Base-by-base conservation (phyloP, 306 rosid species). In the Glycyrrhiza uralensis region DNA sequence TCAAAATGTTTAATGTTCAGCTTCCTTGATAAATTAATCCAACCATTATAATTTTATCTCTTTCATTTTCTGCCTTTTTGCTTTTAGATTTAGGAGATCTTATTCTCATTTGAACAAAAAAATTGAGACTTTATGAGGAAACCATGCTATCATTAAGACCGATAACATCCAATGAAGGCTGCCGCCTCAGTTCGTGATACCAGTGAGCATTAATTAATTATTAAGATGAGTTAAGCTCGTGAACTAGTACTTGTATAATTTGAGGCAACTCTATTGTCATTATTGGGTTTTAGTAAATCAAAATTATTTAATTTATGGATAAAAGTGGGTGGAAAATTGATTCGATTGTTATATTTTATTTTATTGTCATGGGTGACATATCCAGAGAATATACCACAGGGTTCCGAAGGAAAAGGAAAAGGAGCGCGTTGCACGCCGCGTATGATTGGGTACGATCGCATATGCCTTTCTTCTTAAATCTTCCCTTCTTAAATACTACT, bases 381-480 rank as follows among this genome's bases (percentile, higher is more conserved):
- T 80, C 33, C 57, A 45, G 8, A 60, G 84, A 74, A 80, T 80
- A 80, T 74, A 50, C 84, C 80, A 52, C 12, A 38, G 0, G 41
- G 26, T 45, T 62, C 41, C 24, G 44, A 51, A 39, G 41, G 38
- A 26, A 18, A 59, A n/a, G 30, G 80, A 60, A 74, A 2, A 17
- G 14, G 28, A 80, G 49, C 56, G 68, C 36, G 59, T 73, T 46
- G 28, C 71, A 66, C 71, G 52, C 41, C 71, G 79, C 62, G 76
- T 76, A 30, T 18, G 78, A 69, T 69, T 52, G 2, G 66, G 35
- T 35, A 20, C n/a, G 4, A 46, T 33, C 39, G 13, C 5, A 2
- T 5, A 1, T 6, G 10, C 28, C n/a, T n/a, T n/a, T n/a, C n/a
- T n/a, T n/a, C n/a, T n/a, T n/a, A n/a, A n/a, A n/a, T n/a, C n/a